A percentile compares a stretch with the other conserved stretches of the same genome.
phyloP scores from a whole-genome alignment of 2,329 filamentous ascomycete species.

The Pseudogymnoascus sp. region DNA sequence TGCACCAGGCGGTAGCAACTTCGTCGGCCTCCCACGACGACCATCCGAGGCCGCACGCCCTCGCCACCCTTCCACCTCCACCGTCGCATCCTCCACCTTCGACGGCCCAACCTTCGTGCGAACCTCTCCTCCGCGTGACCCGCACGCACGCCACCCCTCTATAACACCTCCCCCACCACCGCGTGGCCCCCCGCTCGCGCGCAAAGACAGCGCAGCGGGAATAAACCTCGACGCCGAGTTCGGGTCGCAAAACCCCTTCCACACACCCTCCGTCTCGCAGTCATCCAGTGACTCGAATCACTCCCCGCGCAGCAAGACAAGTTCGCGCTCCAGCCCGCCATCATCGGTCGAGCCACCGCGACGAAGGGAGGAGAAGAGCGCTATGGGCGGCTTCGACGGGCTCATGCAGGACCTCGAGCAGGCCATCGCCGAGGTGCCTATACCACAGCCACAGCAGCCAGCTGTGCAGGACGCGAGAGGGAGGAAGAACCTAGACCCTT shows the following conservation, averaged over 20 bases:
- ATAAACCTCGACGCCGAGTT: conserved; percentile 53
- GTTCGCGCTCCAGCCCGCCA: conserved; percentile 53
- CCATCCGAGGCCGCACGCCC: not conserved
- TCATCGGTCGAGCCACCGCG: conserved; percentile 28
- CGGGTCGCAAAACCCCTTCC: conserved; percentile 54
- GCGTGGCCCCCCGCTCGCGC: conserved; percentile 13
- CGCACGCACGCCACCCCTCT: not conserved
- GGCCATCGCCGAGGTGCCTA: not conserved
- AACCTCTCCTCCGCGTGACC: not conserved
- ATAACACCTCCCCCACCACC: conserved; percentile 11
- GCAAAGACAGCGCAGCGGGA: conserved; percentile 8
- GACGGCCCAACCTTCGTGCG: not conserved
- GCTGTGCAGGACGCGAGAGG: not conserved
- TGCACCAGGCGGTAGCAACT: not conserved
- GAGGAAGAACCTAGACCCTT: conserved; percentile 10
- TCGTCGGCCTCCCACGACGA: not conserved
- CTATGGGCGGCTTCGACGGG: not conserved
- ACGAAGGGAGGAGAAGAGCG: not conserved
- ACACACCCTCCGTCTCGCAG: conserved; percentile 54
- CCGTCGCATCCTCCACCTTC: not conserved
- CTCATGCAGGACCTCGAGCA: not conserved
- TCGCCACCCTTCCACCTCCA: not conserved
- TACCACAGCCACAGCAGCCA: not conserved
- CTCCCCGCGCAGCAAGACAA: conserved; percentile 51
- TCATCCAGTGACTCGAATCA: conserved; percentile 57